Conservation (phyloP, 164 flowering plant species). For the Nymphaea colorata region DNA sequence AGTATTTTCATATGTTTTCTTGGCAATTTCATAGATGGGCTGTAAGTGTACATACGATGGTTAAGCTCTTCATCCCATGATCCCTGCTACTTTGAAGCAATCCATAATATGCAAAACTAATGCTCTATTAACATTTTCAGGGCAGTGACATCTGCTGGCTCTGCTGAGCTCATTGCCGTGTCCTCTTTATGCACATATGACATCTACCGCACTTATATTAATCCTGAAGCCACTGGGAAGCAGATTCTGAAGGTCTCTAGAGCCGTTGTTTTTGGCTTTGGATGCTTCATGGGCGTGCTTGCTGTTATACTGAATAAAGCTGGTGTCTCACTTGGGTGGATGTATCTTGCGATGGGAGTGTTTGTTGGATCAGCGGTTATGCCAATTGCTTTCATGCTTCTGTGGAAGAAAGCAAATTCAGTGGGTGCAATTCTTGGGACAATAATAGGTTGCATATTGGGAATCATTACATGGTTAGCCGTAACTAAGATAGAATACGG, state of each 20-base stretch:
- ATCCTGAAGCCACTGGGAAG: conserved; percentile 75
- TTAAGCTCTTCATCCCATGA: too few species aligned
- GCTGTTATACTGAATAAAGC: conserved; percentile 86
- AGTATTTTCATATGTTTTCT: too few species aligned
- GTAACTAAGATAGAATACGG: conserved; percentile 66
- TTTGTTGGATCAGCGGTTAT: conserved; percentile 80
- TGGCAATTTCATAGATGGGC: too few species aligned
- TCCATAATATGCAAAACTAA: too few species aligned
- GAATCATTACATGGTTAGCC: conserved; percentile 62
- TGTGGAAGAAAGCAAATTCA: conserved; percentile 85
- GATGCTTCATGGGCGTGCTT: conserved; percentile 88
- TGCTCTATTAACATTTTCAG: conserved; percentile 17
- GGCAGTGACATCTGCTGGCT: conserved; percentile 98
- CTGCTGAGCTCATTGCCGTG: conserved; percentile 88
- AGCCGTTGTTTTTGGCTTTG: conserved; percentile 51
- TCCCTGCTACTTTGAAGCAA: too few species aligned
- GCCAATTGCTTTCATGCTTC: conserved; percentile 90
- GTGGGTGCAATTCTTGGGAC: conserved; percentile 72
- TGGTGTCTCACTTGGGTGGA: conserved; percentile 92
- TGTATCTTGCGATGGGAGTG: conserved; percentile 96
- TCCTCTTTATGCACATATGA: conserved; percentile 94
- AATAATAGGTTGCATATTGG: conserved; percentile 50
- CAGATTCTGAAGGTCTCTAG: conserved; percentile 78
- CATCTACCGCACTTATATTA: conserved; percentile 82
- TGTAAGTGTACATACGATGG: too few species aligned